Base-by-base conservation (phyloP, 2,329 filamentous ascomycete species). In the Botrytis hyacinthi region DNA sequence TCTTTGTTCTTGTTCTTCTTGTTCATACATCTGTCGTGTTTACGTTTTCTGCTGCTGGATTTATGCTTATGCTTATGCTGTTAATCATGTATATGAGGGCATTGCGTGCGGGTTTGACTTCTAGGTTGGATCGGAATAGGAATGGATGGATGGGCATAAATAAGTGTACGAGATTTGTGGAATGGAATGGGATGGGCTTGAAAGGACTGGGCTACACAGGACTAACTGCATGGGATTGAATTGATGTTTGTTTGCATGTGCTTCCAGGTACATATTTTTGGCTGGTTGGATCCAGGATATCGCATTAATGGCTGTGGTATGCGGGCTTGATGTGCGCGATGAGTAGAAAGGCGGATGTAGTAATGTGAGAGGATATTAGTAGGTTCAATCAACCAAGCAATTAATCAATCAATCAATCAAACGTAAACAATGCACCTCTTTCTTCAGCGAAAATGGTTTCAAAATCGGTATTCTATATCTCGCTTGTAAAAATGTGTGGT, bases 71-170 rank as follows among this genome's bases (percentile, higher is more conserved):
- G 48, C 62, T 51, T 48, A 48, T 48, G 63, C 42, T 32, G 16
- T 48, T 66, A 60, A 18, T 40, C 42, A 59, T 70, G 54, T 57
- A 60, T 60, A 61, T 61, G 40, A 60, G 37, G 68, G 68, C 40
- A 70, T 60, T 60, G 51, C 54, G 37, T 60, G 67, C 54, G 54
- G 54, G 54, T 29, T 68, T 66, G 44, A 66, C 62, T 48, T 48
- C n/a, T 29, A 40, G 48, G 46, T 54, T 68, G 66, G 35, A 68
- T 51, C n/a, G 35, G 66, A 37, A 68, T 54, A 20, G 44, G 16
- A 37, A 44, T 20, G 67, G 42, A 59, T 26, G 67, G 16, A 44
- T 42, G 26, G 40, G 37, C 42, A 63, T n/a, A 5, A 32, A 63
- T n/a, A 40, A 62, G 20, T 62, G 37, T 62, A 42, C 16, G 37